phyloP scores from a whole-genome alignment of 164 flowering plant genomes.

The Litsea cubeba region DNA sequence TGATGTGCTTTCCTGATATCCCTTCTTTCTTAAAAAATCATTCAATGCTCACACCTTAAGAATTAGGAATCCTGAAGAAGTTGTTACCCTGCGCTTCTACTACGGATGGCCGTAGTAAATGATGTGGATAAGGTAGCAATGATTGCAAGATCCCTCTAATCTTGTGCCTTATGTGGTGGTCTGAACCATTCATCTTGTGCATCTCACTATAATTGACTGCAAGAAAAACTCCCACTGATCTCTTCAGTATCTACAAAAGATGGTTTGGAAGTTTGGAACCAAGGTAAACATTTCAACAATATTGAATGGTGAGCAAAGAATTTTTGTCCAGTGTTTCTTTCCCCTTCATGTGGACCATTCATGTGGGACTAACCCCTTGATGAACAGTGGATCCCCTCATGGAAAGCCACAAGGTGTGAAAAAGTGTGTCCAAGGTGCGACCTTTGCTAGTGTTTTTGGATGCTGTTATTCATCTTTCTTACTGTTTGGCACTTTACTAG shows the following conservation, averaged over 20 bases:
- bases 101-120: neutral
- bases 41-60: neutral
- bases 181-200: neutral
- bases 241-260: neutral
- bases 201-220: neutral
- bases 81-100: neutral
- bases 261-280: neutral
- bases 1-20: slow-evolving; percentile 16
- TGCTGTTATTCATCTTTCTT: neutral
- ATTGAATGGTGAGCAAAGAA: neutral
- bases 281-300: neutral
- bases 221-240: neutral
- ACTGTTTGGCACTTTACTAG: no score
- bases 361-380: neutral
- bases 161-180: neutral
- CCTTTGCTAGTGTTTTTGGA: neutral
- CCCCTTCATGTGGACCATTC: neutral
- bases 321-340: neutral
- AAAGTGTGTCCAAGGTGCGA: neutral
- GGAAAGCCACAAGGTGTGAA: neutral
- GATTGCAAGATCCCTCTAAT: neutral
- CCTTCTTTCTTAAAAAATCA: neutral
- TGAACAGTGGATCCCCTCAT: neutral
- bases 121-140: neutral
- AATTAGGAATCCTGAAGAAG: neutral